Evolutionary conservation across 164 flowering plant species (phyloP).

Genomic region (Tinospora cordifolia): DNA sequence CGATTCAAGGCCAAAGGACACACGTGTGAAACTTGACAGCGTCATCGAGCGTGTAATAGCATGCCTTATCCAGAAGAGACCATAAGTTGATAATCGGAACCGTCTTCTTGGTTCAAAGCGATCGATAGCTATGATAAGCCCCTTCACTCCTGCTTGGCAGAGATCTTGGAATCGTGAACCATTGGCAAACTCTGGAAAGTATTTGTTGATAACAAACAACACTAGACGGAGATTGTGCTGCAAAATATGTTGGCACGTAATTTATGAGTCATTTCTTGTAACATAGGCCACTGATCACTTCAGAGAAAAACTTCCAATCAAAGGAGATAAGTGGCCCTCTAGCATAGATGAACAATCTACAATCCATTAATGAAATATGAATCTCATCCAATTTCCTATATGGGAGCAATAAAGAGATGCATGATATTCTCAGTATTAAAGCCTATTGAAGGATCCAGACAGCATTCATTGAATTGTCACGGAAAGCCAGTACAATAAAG

Average conservation of each 20-base stretch:
- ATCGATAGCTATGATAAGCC: slow-evolving; percentile 85
- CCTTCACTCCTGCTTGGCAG: slow-evolving; percentile 94
- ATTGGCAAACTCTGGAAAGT: slow-evolving; percentile 73
- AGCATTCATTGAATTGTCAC: not conserved
- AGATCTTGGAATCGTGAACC: slow-evolving; percentile 72
- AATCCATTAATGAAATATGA: not conserved
- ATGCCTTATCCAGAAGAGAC: slow-evolving; percentile 91
- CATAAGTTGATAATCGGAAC: slow-evolving; percentile 74
- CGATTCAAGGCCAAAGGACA: slow-evolving; percentile 89
- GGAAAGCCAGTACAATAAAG: not conserved
- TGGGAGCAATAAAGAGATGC: not conserved
- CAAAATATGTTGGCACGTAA: slow-evolving; percentile 19
- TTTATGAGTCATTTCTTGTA: not conserved
- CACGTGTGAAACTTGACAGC: slow-evolving; percentile 68
- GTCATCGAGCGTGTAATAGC: slow-evolving; percentile 85
- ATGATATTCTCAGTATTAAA: not conserved
- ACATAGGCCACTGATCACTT: not conserved
- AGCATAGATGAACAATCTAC: not conserved
- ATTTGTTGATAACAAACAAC: slow-evolving; percentile 76
- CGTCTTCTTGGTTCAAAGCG: slow-evolving; percentile 84
- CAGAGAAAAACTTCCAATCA: not conserved
- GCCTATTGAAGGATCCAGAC: not conserved
- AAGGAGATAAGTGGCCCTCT: not conserved
- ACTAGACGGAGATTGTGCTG: slow-evolving; percentile 98
- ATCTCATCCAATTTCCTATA: not conserved